phyloP scores from a whole-genome alignment of 345 rosid species.

The Populus nigra region DNA sequence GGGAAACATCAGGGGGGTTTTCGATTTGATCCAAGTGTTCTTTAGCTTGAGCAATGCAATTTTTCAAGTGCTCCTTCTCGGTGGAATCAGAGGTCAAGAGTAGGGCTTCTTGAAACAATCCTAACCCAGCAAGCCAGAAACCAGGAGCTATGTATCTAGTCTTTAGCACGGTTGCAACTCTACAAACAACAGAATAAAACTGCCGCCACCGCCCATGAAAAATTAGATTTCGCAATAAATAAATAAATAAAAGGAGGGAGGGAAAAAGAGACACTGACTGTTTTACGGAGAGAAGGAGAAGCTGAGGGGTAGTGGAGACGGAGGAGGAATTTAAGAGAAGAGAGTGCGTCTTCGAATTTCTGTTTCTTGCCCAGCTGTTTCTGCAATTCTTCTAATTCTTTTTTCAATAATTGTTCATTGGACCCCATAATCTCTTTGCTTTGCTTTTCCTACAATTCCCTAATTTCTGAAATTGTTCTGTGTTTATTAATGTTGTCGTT shows the following conservation, averaged over 20 bases:
- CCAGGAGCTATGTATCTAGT: constrained; percentile 83
- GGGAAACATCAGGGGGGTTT: constrained; percentile 31
- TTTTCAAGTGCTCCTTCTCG: constrained; percentile 61
- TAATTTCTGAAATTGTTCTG: no score
- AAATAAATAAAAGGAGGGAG: not conserved
- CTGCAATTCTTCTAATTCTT: constrained; percentile 65
- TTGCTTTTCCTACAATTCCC: not conserved
- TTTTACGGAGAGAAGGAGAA: constrained; percentile 59
- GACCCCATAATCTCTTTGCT: constrained; percentile 15
- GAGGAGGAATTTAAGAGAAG: constrained; percentile 55
- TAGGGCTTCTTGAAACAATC: constrained; percentile 63
- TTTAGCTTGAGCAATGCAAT: constrained; percentile 63
- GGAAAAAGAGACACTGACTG: constrained; percentile 28
- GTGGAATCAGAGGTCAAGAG: constrained; percentile 48
- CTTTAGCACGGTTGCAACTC: constrained; percentile 76
- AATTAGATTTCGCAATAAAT: not conserved
- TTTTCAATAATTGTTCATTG: constrained; percentile 49
- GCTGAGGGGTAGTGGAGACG: constrained; percentile 51
- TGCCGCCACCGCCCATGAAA: constrained; percentile 19
- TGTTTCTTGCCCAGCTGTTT: constrained; percentile 76
- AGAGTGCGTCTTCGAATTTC: constrained; percentile 73
- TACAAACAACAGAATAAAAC: constrained; percentile 74
- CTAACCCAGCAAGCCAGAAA: constrained; percentile 78
- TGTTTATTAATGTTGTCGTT: no score
- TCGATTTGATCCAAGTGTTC: constrained; percentile 55